Conservation (phyloP, 83 land plant genomes). For the Picea mariana region DNA sequence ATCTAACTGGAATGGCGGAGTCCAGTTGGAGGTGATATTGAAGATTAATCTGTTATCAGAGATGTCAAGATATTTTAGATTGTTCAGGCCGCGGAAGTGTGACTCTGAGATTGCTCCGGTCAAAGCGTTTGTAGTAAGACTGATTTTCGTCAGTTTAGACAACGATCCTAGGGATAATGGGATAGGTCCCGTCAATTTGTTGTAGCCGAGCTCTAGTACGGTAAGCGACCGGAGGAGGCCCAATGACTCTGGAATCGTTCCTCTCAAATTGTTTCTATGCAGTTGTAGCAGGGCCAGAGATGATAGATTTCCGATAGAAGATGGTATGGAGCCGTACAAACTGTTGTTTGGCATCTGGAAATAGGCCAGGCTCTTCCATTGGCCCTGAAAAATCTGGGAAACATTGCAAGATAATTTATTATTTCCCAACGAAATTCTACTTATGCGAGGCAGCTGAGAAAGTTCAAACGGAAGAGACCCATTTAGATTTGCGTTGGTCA, state of each 20-base stretch:
- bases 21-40: neutral
- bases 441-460: neutral
- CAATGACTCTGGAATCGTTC: conserved; percentile 54
- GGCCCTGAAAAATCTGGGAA: neutral
- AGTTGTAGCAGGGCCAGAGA: conserved; percentile 59
- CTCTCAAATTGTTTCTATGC: conserved; percentile 52
- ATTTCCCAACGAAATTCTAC: neutral
- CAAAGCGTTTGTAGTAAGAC: conserved; percentile 40
- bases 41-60: neutral
- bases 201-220: conserved; percentile 64
- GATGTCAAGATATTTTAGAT: conserved; percentile 1
- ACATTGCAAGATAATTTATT: neutral
- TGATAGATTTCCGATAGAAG: conserved; percentile 15
- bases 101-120: conserved; percentile 19
- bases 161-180: conserved; percentile 32
- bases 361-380: neutral
- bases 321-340: conserved; percentile 51
- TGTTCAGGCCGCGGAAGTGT: conserved; percentile 21
- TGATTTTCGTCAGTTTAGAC: conserved; percentile 38
- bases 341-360: conserved; percentile 12
- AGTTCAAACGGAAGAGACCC: neutral
- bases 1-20: neutral
- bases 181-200: conserved; percentile 53
- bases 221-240: conserved; percentile 24
- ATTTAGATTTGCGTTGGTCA: neutral